Evolutionary conservation across 2,329 filamentous ascomycete species (phyloP).

Genomic region (Dryadomyces quercivorus): DNA sequence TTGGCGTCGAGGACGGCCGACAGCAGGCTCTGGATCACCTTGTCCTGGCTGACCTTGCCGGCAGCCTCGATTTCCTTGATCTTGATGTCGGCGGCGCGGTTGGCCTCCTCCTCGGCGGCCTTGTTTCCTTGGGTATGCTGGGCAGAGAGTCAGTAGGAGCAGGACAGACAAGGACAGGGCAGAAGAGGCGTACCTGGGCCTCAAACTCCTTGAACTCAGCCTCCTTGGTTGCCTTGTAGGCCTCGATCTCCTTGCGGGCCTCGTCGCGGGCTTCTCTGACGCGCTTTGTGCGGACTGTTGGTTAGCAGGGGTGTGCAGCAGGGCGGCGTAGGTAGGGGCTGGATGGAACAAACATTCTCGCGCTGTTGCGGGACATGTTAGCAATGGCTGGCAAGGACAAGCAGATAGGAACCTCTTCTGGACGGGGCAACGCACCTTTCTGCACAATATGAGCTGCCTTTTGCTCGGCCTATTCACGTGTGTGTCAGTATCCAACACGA

Average conservation of each 20-base stretch:
- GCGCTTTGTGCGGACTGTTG: conserved; percentile 78
- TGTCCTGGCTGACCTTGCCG: conserved; percentile 65
- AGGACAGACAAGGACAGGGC: not conserved
- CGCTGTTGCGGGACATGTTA: conserved; percentile 36
- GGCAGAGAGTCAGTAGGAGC: not conserved
- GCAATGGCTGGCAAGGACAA: not conserved
- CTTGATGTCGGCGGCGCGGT: conserved; percentile 68
- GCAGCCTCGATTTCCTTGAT: conserved; percentile 71
- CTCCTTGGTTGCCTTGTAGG: conserved; percentile 82
- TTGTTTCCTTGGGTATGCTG: conserved; percentile 87
- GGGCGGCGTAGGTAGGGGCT: conserved; percentile 3
- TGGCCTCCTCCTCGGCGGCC: conserved; percentile 65
- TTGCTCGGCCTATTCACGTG: conserved; percentile 64
- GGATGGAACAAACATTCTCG: conserved; percentile 61
- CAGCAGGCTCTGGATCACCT: conserved; percentile 75
- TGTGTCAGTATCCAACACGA: not conserved
- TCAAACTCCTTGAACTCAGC: conserved; percentile 93
- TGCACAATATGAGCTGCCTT: conserved; percentile 99
- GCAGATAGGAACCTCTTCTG: not conserved
- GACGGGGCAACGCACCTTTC: conserved; percentile 69
- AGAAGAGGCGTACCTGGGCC: conserved; percentile 39
- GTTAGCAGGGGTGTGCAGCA: not conserved
- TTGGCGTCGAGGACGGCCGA: conserved; percentile 76
- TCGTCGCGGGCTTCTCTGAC: conserved; percentile 94
- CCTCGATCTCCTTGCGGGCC: conserved; percentile 94